Evolutionary conservation across 225 moss, liverwort and hornwort genomes (phyloP), one percentile per base, ranked within the genome.

Genomic region (Neckera pumila): DNA sequence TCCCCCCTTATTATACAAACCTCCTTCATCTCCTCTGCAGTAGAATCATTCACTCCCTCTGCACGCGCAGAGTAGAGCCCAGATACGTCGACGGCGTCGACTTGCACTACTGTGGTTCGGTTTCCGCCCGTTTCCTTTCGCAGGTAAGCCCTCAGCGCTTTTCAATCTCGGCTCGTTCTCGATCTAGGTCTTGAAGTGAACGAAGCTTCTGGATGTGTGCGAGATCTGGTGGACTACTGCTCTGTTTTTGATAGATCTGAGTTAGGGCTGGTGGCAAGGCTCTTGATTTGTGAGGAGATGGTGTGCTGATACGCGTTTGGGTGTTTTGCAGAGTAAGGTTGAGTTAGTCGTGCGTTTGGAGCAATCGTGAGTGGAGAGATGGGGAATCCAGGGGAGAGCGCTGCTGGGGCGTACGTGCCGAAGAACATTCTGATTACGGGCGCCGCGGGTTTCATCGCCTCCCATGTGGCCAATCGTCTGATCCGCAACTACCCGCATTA

Each of bases 381-480:
- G 83, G 83, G 83, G 67, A 83, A 67, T 53, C 69, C 69, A 40
- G 69, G 83, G 38, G 83, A 69, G 38, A 83, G 9, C 62, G 83
- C 69, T 65, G 36, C 47, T 54, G 89, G 89, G 85, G 56, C 88
- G 9, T 91, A 93, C 34, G 89, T 85, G 73, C 93, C 93, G 62
- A 91, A 91, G 86, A 93, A 93, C 83, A 93, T 93, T 27, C 84
- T 93, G 43, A 93, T 93, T 17, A 93, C 93, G 28, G 93, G 93
- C 57, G 93, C 93, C 31, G 93, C 93, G 73, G 93, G 93, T 49
- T 93, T 93, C 84, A 93, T 93, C 76, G 93, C 90, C 30, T 91
- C 91, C 16, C 93, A 93, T 71, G 93, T 93, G 30, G 93, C 93
- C 38, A 93, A 93, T 38, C 91, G 87, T 67, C 69, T 93, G 86